Evolutionary conservation across 306 rosid genomes (phyloP).

Genomic region (Citrullus mucosospermus): DNA sequence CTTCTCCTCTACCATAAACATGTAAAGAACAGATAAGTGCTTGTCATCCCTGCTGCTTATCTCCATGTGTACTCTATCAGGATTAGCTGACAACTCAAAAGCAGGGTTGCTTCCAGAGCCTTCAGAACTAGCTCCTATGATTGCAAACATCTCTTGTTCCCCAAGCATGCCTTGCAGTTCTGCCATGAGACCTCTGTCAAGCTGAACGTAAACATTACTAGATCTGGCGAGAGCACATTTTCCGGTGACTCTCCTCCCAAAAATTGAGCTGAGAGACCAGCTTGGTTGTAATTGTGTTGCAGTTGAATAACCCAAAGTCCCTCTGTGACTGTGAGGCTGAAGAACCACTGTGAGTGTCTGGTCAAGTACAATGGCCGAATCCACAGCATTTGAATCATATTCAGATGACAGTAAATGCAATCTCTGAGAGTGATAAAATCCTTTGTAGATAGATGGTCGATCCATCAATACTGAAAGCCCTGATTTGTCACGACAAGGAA

Average conservation of each 20-base stretch:
- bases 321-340: conserved; percentile 37
- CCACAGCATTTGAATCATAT: conserved; percentile 23
- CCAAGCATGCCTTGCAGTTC: conserved; percentile 43
- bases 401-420: conserved; percentile 39
- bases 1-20: conserved; percentile 44
- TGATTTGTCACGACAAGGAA: conserved; percentile 90
- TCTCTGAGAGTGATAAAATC: conserved; percentile 88
- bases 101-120: conserved; percentile 32
- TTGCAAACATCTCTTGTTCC: conserved; percentile 16
- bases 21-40: conserved; percentile 42
- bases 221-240: conserved; percentile 70
- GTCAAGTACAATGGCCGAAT: conserved; percentile 48
- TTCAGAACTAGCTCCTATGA: conserved; percentile 22
- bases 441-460: conserved; percentile 80
- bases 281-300: conserved; percentile 57
- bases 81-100: conserved; percentile 63
- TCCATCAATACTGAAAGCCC: conserved; percentile 79
- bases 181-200: conserved; percentile 45
- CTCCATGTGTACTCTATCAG: conserved; percentile 50
- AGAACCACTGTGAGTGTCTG: conserved; percentile 88
- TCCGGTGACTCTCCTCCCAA: conserved; percentile 62
- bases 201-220: conserved; percentile 65
- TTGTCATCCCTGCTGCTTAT: conserved; percentile 15
- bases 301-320: conserved; percentile 13
- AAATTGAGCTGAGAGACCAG: conserved; percentile 79